Conservation (phyloP, 2,329 filamentous ascomycete genomes). For the Cordyceps tenuipes region DNA sequence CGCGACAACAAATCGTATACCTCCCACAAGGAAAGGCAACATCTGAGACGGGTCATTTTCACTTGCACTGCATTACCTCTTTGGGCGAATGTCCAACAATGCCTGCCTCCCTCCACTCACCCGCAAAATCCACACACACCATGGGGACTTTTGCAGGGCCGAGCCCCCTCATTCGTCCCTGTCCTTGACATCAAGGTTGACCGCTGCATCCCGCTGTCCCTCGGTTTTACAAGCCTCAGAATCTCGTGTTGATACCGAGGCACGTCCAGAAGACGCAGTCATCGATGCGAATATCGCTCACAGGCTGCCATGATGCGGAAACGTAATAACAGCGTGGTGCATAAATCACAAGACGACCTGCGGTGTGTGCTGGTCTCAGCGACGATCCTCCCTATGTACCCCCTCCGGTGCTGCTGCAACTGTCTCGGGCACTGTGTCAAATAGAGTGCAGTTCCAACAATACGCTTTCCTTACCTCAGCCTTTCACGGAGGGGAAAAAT, state of each 20-base stretch:
- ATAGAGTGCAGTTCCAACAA: neutral
- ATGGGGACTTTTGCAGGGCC: conserved; percentile 2
- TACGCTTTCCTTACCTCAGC: neutral
- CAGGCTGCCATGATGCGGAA: neutral
- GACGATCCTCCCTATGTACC: neutral
- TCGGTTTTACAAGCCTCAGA: neutral
- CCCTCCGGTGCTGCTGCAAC: neutral
- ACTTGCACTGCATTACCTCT: neutral
- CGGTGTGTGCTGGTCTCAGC: neutral
- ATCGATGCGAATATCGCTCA: neutral
- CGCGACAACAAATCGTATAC: neutral
- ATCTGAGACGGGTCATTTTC: neutral
- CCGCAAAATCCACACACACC: neutral
- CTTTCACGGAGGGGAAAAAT: neutral
- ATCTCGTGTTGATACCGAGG: neutral
- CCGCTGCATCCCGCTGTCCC: neutral
- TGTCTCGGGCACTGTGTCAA: neutral
- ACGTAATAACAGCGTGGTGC: neutral
- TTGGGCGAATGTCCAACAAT: neutral
- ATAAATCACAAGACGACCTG: neutral
- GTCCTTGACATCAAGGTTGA: neutral
- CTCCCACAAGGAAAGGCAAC: neutral
- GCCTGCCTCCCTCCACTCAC: neutral
- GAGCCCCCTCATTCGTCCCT: neutral
- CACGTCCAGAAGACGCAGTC: neutral